These are phyloP conservation scores for Saccharomyces hybrid DNA, from an alignment of 1,139 yeast genomes.

Conservation along the genomic window DNA sequence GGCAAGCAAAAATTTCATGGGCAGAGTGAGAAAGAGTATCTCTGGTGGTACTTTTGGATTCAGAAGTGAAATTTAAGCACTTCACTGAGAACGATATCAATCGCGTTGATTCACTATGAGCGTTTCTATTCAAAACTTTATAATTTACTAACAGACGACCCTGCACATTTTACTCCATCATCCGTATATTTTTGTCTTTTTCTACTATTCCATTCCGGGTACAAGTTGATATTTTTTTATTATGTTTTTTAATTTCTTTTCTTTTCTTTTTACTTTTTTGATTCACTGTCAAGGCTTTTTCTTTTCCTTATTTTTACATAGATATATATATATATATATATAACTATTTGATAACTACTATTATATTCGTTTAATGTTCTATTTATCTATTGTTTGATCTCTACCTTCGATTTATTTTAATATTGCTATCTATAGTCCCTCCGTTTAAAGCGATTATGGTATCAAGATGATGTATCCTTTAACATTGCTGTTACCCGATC, in stretches of 20 bases:
- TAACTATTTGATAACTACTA: background rate
- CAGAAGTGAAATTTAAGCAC: background rate
- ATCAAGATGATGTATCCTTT: background rate
- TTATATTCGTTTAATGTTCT: background rate
- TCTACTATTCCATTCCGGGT: no score
- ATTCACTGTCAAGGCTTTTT: background rate
- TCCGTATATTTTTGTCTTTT: no score
- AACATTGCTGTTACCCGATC: background rate
- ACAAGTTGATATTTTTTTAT: no score
- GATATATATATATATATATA: background rate
- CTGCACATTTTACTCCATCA: no score
- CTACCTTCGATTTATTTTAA: no score
- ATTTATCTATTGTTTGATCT: no score
- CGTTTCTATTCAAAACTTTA: no score
- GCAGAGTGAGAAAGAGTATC: conserved; percentile 2
- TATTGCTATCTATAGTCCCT: no score
- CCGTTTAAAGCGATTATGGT: background rate
- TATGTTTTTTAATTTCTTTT: background rate
- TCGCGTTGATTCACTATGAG: no score
- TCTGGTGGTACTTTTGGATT: background rate
- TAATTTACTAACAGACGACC: no score
- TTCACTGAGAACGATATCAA: background rate
- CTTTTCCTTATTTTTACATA: background rate
- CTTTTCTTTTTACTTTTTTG: background rate
- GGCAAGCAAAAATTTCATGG: background rate